Percentiles rank a stretch among this genome's conserved stretches.
Evolutionary conservation across 768 basidiomycete species (phyloP).

Genomic region (Podaxis carcinomalis): DNA sequence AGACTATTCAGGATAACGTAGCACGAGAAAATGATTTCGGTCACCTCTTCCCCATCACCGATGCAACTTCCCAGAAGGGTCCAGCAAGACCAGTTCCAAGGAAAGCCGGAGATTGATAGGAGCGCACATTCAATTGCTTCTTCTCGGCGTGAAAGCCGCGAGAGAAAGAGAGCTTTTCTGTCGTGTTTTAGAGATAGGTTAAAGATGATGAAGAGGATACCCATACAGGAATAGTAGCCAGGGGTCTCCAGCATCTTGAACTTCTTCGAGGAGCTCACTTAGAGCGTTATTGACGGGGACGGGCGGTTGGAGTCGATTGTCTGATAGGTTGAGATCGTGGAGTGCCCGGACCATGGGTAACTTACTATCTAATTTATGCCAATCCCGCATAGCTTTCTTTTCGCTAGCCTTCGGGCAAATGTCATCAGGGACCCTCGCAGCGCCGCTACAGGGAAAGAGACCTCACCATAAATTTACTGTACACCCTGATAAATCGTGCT

Average conservation of each 20-base stretch:
- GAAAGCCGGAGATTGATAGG: conserved; percentile 69
- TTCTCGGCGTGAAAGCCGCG: conserved; percentile 71
- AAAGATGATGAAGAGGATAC: neutral
- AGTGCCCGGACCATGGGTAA: conserved; percentile 8
- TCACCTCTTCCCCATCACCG: conserved; percentile 82
- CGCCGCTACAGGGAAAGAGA: neutral
- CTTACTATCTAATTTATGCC: conserved; percentile 80
- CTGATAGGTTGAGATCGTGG: conserved; percentile 28
- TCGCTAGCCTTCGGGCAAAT: conserved; percentile 63
- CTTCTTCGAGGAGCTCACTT: conserved; percentile 52
- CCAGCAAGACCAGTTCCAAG: conserved; percentile 98
- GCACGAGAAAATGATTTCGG: neutral
- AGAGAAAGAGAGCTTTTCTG: conserved; percentile 83
- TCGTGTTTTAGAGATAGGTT: conserved; percentile 5
- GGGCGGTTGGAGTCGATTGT: conserved; percentile 65
- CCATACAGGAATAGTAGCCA: conserved; percentile 82
- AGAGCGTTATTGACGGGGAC: conserved; percentile 60
- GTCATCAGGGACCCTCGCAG: neutral
- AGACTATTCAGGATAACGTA: conserved; percentile 15
- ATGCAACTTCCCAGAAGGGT: conserved; percentile 73
- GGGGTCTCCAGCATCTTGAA: conserved; percentile 63
- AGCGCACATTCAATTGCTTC: conserved; percentile 83
- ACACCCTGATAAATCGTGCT: conserved; percentile 72
- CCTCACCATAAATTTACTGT: conserved; percentile 84
- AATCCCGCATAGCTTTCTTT: conserved; percentile 75